These are phyloP conservation scores for Fomitopsis pulvina DNA, from an alignment of 768 basidiomycete species.

Conservation along the genomic window DNA sequence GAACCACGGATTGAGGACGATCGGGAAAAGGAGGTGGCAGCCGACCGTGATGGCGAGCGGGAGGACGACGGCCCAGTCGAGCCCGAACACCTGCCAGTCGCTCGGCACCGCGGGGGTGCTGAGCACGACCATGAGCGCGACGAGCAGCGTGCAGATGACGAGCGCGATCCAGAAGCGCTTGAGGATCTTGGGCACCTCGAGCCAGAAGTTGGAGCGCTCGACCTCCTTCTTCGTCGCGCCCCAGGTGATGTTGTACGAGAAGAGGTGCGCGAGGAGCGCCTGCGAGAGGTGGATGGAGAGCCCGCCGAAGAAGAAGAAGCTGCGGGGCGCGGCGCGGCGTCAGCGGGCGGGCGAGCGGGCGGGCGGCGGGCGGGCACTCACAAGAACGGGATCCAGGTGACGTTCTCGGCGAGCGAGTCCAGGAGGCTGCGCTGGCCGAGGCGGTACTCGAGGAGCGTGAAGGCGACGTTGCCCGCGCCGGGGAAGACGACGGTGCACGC, in stretches of 20 bases:
- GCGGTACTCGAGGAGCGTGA: slow-evolving; percentile 63
- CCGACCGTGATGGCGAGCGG: slow-evolving; percentile 64
- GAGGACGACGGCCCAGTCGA: slow-evolving; percentile 69
- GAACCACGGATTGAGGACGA: slow-evolving; percentile 83
- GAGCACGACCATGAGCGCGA: slow-evolving; percentile 53
- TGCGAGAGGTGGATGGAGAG: slow-evolving; percentile 46
- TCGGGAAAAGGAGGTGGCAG: slow-evolving; percentile 73
- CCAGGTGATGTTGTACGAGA: slow-evolving; percentile 56
- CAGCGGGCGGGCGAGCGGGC: neutral
- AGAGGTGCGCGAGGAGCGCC: slow-evolving; percentile 48
- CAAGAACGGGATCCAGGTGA: slow-evolving; percentile 72
- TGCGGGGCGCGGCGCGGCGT: slow-evolving; percentile 7
- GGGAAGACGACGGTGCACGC: slow-evolving; percentile 69
- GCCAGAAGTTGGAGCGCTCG: slow-evolving; percentile 84
- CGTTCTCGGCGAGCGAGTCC: slow-evolving; percentile 48
- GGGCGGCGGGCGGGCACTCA: slow-evolving; percentile 30
- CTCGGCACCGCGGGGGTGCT: slow-evolving; percentile 46
- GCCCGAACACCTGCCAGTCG: slow-evolving; percentile 56
- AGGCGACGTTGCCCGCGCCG: slow-evolving; percentile 60
- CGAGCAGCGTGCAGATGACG: slow-evolving; percentile 41
- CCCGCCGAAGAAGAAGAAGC: slow-evolving; percentile 53
- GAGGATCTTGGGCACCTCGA: slow-evolving; percentile 80
- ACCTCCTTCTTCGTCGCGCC: slow-evolving; percentile 73
- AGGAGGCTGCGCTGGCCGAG: slow-evolving; percentile 49
- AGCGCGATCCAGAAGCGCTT: slow-evolving; percentile 71